Evolutionary conservation across 352 stramenopile genomes (phyloP).

Genomic region (Globisporangium alternatum): DNA sequence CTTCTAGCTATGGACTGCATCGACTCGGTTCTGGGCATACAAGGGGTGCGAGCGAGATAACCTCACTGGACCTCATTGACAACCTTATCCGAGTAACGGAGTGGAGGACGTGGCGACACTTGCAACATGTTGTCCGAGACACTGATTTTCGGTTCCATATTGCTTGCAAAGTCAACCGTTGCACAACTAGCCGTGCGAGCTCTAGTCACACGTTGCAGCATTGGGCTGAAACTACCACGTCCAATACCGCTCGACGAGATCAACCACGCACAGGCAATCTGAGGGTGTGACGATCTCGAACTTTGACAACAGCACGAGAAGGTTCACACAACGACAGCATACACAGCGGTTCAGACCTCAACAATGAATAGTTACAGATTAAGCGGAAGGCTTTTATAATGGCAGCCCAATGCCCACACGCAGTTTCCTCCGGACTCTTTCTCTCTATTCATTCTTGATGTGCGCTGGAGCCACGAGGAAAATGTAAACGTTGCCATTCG

Average conservation of each 20-base stretch:
- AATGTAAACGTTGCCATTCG: slow-evolving; percentile 35
- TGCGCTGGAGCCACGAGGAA: slow-evolving; percentile 41
- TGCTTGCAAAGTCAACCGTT: neutral
- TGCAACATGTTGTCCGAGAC: neutral
- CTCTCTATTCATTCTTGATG: slow-evolving; percentile 22
- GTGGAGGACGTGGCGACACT: neutral
- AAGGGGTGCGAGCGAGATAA: no score
- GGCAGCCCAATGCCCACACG: no score
- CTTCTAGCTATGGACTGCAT: no score
- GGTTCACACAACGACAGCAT: no score
- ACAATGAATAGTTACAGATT: no score
- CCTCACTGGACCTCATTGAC: no score
- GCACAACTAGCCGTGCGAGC: neutral
- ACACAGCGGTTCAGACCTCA: no score
- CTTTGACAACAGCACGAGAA: no score
- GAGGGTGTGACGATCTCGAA: no score
- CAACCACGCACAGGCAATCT: neutral
- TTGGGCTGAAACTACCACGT: neutral
- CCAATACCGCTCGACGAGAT: neutral
- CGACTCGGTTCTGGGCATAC: no score
- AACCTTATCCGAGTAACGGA: neutral
- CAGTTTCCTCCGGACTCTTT: neutral
- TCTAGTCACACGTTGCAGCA: neutral
- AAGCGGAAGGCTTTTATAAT: no score
- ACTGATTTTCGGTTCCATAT: neutral